A percentile compares a stretch with the other conserved stretches of the same genome.
Evolutionary conservation across 2,329 filamentous ascomycete species (phyloP).

Genomic region (Paraconiothyrium brasiliense): DNA sequence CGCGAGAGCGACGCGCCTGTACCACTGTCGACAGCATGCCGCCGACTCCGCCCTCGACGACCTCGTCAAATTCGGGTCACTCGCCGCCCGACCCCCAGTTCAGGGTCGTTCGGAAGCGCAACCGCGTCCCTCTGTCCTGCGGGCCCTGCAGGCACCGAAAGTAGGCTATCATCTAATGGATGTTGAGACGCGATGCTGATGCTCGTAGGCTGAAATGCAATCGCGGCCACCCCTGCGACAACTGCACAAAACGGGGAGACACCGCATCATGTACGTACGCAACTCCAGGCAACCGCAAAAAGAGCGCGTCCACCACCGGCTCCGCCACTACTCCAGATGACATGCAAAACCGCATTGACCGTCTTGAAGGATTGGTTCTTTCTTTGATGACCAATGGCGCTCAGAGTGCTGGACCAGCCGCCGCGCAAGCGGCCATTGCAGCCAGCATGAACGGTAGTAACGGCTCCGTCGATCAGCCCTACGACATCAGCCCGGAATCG

Average conservation of each 20-base stretch:
- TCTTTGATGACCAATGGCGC: slow-evolving; percentile 91
- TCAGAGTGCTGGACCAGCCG: slow-evolving; percentile 66
- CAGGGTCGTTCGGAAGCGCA: slow-evolving; percentile 88
- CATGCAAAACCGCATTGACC: slow-evolving; percentile 98
- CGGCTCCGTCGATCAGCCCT: slow-evolving; percentile 49
- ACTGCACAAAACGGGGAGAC: slow-evolving; percentile 89
- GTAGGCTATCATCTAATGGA: slow-evolving; percentile 58
- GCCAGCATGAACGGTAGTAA: slow-evolving; percentile 51
- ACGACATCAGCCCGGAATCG: slow-evolving; percentile 67
- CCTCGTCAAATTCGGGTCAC: slow-evolving; percentile 77
- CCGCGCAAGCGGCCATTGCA: slow-evolving; percentile 67
- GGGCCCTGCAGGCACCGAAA: slow-evolving; percentile 91
- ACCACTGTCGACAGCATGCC: slow-evolving; percentile 63
- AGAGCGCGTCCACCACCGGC: slow-evolving; percentile 66
- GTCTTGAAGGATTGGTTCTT: slow-evolving; percentile 88
- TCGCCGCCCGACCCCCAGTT: slow-evolving; percentile 89
- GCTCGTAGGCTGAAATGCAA: slow-evolving; percentile 82
- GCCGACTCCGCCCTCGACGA: slow-evolving; percentile 80
- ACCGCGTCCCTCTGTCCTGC: slow-evolving; percentile 90
- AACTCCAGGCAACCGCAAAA: slow-evolving; percentile 73
- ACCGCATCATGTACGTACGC: slow-evolving; percentile 87
- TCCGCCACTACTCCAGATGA: slow-evolving; percentile 78
- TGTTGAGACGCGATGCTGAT: slow-evolving; percentile 26
- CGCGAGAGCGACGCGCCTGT: slow-evolving; percentile 7
- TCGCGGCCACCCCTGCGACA: slow-evolving; percentile 88